Conservation (phyloP, 1,284 basidiomycete genomes). For the Tremellales sp. region DNA sequence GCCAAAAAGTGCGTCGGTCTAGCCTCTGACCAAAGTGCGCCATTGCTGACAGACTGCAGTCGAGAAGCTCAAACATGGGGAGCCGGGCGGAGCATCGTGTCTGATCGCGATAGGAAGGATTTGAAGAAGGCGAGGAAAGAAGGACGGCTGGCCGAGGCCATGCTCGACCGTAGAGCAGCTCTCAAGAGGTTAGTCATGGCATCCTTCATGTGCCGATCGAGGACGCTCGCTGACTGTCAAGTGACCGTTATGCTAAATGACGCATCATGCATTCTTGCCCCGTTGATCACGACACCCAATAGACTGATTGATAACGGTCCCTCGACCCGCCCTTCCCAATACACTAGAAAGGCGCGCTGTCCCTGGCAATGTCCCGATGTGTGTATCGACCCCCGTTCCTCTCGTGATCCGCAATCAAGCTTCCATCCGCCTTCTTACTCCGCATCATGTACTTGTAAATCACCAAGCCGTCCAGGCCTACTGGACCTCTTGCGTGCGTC, state of each 20-base stretch:
- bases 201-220: not conserved
- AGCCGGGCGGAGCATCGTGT: constrained; percentile 65
- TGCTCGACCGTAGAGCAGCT: constrained; percentile 82
- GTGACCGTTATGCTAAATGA: constrained; percentile 44
- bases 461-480: constrained; percentile 89
- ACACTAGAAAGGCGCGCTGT: constrained; percentile 32
- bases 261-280: not conserved
- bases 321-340: not conserved
- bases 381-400: constrained; percentile 67
- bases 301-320: no score
- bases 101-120: constrained; percentile 55
- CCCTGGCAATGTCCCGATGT: constrained; percentile 54
- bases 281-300: not conserved
- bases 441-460: constrained; percentile 91
- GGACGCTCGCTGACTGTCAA: constrained; percentile 3
- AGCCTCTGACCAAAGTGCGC: not conserved
- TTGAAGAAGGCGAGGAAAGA: constrained; percentile 81
- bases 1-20: constrained; percentile 46
- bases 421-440: constrained; percentile 67
- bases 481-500: constrained; percentile 94
- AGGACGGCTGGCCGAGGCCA: constrained; percentile 77
- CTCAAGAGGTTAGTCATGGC: constrained; percentile 70
- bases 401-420: constrained; percentile 67
- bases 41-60: constrained; percentile 49
- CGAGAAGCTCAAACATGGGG: constrained; percentile 82